These are phyloP conservation scores for Spergularia azorica DNA, from an alignment of 179 eudicot species.

Conservation along the genomic window DNA sequence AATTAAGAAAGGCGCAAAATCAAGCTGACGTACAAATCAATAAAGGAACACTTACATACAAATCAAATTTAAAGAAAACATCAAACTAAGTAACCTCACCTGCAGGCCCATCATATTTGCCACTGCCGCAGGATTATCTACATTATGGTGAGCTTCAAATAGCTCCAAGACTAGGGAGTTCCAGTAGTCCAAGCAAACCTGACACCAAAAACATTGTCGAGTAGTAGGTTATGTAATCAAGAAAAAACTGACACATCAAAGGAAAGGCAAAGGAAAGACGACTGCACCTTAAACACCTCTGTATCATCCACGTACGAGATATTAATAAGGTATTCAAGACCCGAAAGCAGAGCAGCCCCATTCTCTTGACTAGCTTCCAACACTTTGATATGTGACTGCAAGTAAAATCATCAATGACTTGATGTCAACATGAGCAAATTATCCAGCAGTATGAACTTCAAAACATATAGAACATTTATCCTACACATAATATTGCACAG, in stretches of 20 bases:
- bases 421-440: conserved; percentile 5
- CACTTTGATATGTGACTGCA: conserved; percentile 91
- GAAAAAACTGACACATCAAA: not conserved
- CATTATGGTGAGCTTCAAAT: conserved; percentile 79
- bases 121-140: conserved; percentile 72
- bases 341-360: conserved; percentile 64
- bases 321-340: conserved; percentile 89
- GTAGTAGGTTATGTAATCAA: not conserved
- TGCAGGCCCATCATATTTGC: conserved; percentile 91
- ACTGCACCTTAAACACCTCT: conserved; percentile 89
- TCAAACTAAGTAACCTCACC: conserved; percentile 36
- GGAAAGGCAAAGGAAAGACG: not conserved
- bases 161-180: conserved; percentile 81
- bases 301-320: conserved; percentile 99
- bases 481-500: not conserved
- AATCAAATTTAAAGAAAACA: not conserved
- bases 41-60: not conserved
- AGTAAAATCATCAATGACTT: conserved; percentile 1
- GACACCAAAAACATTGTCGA: conserved; percentile 8
- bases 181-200: conserved; percentile 99
- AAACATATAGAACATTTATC: not conserved
- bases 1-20: too few relatives aligned
- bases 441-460: not conserved
- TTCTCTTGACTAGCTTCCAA: conserved; percentile 83
- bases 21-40: too few relatives aligned